Conservation (phyloP, 2,329 filamentous ascomycete species). For the Tolypocladium sp. region DNA sequence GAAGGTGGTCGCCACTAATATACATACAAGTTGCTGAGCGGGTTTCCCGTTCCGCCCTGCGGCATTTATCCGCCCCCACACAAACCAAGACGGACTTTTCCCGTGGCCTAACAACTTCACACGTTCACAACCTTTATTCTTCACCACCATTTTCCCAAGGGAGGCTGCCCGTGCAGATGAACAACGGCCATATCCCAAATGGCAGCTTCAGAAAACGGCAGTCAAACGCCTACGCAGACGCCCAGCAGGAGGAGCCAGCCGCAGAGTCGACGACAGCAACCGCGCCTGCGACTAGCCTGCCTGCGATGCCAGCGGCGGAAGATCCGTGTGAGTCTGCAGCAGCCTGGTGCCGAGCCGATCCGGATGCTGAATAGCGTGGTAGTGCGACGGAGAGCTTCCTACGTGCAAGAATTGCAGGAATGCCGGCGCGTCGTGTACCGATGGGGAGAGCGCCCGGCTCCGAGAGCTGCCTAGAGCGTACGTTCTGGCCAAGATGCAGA, state of each 20-base stretch:
- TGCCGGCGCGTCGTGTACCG: slow-evolving; percentile 28
- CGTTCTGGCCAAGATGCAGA: background rate
- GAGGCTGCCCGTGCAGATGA: background rate
- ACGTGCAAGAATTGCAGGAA: slow-evolving; percentile 33
- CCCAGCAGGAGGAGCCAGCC: slow-evolving; percentile 7
- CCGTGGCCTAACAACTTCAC: background rate
- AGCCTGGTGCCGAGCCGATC: too few species aligned
- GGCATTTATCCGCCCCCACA: background rate
- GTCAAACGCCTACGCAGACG: slow-evolving; percentile 2
- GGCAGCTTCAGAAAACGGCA: slow-evolving; percentile 1
- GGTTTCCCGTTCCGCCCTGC: background rate
- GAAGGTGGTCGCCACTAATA: background rate
- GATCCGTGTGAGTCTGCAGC: slow-evolving; percentile 27
- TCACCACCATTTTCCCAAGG: background rate
- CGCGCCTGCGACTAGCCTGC: slow-evolving; percentile 19
- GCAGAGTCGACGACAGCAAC: slow-evolving; percentile 10
- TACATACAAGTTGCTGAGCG: background rate
- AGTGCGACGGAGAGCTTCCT: slow-evolving; percentile 36
- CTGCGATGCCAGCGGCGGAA: slow-evolving; percentile 37
- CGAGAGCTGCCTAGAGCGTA: slow-evolving; percentile 32
- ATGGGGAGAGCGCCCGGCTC: slow-evolving; percentile 30
- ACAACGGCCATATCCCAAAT: slow-evolving; percentile 3
- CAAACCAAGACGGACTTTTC: background rate
- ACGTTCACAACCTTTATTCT: background rate
- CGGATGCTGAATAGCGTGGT: background rate